Conservation (phyloP, 345 rosid genomes). For the Viola odorata region DNA sequence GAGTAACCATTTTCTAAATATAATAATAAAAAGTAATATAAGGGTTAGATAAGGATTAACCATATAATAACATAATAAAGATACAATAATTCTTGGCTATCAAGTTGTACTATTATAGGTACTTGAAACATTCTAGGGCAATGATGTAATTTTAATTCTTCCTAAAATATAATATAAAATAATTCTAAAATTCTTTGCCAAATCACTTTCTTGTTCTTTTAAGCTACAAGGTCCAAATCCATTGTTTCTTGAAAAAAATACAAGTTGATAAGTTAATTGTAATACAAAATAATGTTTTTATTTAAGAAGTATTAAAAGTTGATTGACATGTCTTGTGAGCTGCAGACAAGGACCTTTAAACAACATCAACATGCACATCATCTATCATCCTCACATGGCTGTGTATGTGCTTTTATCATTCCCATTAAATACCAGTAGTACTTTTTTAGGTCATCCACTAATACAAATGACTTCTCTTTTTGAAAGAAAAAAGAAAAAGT, state of each 20-base stretch:
- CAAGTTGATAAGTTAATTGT: neutral
- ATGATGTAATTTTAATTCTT: neutral
- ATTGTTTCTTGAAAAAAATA: neutral
- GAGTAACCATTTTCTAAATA: too few relatives aligned
- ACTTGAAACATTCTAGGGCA: neutral
- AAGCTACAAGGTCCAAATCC: conserved; percentile 5
- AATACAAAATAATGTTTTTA: neutral
- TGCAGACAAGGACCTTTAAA: conserved; percentile 1
- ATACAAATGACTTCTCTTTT: too few relatives aligned
- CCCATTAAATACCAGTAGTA: too few relatives aligned
- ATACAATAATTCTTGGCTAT: too few relatives aligned
- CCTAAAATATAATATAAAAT: neutral
- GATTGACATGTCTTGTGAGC: neutral
- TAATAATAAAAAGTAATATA: too few relatives aligned
- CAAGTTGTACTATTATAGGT: too few relatives aligned
- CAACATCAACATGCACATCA: neutral
- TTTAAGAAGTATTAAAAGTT: neutral
- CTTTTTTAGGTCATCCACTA: neutral
- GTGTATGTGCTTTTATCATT: neutral
- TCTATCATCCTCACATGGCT: conserved; percentile 1
- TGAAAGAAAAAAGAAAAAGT: too few relatives aligned
- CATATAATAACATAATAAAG: too few relatives aligned
- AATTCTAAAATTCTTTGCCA: conserved; percentile 3
- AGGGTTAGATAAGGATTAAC: too few relatives aligned
- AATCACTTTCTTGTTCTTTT: conserved; percentile 14